phyloP scores from a whole-genome alignment of 2,329 filamentous ascomycete genomes.

The Penicillium freii region DNA sequence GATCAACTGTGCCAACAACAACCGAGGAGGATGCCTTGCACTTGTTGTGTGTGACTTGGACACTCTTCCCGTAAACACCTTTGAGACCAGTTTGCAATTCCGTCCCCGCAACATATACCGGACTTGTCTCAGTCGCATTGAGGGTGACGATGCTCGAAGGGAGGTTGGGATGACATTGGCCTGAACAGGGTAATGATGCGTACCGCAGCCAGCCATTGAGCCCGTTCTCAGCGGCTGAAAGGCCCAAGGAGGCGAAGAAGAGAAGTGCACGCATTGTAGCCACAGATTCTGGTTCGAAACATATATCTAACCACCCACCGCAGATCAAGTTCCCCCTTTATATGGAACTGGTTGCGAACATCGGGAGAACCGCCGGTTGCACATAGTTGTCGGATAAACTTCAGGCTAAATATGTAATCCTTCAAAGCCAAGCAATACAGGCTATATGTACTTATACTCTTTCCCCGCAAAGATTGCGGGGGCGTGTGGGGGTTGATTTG shows the following conservation, averaged over 20 bases:
- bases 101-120: slow-evolving; percentile 58
- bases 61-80: slow-evolving; percentile 55
- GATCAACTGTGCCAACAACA: slow-evolving; percentile 34
- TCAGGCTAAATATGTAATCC: slow-evolving; percentile 16
- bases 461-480: slow-evolving; percentile 18
- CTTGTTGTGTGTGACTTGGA: slow-evolving; percentile 35
- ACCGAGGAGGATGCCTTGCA: slow-evolving; percentile 23
- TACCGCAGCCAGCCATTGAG: slow-evolving; percentile 65
- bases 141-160: slow-evolving; percentile 54
- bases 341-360: neutral
- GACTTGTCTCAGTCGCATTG: slow-evolving; percentile 55
- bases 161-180: slow-evolving; percentile 39
- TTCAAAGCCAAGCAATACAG: neutral
- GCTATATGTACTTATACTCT: neutral
- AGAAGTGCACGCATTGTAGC: slow-evolving; percentile 10
- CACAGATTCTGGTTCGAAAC: neutral
- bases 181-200: slow-evolving; percentile 50
- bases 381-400: slow-evolving; percentile 6
- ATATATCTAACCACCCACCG: neutral
- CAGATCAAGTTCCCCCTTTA: slow-evolving; percentile 6
- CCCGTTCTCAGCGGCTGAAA: slow-evolving; percentile 56
- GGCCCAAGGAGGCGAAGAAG: slow-evolving; percentile 9
- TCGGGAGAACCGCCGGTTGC: neutral
- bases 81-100: slow-evolving; percentile 59
- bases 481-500: slow-evolving; percentile 8